These are phyloP conservation scores for Fomitiporia mediterranea DNA, from an alignment of 1,284 basidiomycete genomes.

Conservation along the genomic window DNA sequence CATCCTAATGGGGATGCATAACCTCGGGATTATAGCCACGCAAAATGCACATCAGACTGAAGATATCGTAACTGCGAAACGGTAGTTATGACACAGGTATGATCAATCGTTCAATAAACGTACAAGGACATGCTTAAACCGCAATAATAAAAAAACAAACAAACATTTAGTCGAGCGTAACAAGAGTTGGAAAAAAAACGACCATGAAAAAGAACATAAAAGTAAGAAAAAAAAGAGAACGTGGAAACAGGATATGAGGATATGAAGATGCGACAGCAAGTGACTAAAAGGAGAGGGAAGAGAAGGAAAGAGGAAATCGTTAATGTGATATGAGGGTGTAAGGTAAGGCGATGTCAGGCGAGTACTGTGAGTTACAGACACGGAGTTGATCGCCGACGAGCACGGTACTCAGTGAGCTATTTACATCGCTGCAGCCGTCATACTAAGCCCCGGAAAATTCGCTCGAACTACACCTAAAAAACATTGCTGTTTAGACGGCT, in stretches of 20 bases:
- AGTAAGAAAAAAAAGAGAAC: background rate
- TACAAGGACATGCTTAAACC: constrained; percentile 7
- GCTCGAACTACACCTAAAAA: constrained; percentile 2
- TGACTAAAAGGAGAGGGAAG: constrained; percentile 1
- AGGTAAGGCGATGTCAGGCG: background rate
- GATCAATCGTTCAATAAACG: constrained; percentile 1
- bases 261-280: background rate
- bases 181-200: background rate
- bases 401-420: background rate
- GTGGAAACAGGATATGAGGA: background rate
- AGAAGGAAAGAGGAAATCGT: background rate
- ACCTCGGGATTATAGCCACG: no score
- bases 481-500: constrained; percentile 14
- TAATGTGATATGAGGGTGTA: background rate
- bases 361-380: background rate
- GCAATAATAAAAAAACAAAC: constrained; percentile 1
- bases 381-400: background rate
- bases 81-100: no score
- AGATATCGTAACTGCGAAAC: no score
- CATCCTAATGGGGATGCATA: background rate
- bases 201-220: background rate
- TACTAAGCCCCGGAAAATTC: constrained; percentile 12
- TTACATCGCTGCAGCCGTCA: constrained; percentile 17
- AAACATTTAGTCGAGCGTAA: background rate
- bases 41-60: no score